phyloP scores from a whole-genome alignment of 2,329 filamentous ascomycete genomes.

The Aspergillus costaricaensis region DNA sequence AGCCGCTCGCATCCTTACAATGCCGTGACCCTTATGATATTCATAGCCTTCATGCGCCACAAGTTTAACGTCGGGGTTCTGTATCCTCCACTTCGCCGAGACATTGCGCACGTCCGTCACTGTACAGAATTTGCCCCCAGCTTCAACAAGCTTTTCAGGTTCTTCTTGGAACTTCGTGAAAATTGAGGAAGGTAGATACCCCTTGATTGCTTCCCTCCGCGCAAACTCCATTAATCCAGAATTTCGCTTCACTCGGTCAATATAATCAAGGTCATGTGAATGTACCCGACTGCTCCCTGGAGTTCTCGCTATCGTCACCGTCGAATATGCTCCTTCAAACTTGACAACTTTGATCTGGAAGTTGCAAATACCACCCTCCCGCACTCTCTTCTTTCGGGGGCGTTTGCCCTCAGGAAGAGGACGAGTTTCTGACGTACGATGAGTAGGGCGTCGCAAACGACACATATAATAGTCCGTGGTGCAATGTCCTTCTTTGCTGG shows the following conservation, averaged over 20 bases:
- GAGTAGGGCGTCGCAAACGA: constrained; percentile 44
- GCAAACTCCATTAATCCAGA: constrained; percentile 52
- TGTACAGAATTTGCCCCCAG: constrained; percentile 49
- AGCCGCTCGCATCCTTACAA: constrained; percentile 35
- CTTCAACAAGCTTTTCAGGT: constrained; percentile 45
- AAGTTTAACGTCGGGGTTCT: constrained; percentile 46
- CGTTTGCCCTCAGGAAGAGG: constrained; percentile 50
- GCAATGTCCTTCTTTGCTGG: constrained; percentile 44
- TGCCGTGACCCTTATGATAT: constrained; percentile 47
- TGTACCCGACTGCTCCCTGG: constrained; percentile 44
- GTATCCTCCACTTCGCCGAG: constrained; percentile 50
- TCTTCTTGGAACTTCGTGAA: constrained; percentile 51
- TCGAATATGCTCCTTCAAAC: constrained; percentile 46
- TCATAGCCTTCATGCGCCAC: constrained; percentile 49
- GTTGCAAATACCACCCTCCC: constrained; percentile 50
- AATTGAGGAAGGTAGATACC: constrained; percentile 52
- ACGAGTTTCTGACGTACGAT: constrained; percentile 43
- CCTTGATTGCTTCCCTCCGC: constrained; percentile 47
- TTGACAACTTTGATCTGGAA: constrained; percentile 52
- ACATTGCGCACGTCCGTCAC: constrained; percentile 52
- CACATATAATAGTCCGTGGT: constrained; percentile 53
- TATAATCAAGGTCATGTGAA: constrained; percentile 50
- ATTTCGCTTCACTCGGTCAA: constrained; percentile 52
- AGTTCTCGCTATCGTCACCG: constrained; percentile 46
- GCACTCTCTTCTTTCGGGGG: constrained; percentile 45